Evolutionary conservation across 2,329 filamentous ascomycete genomes (phyloP), one percentile per base, ranked within the genome.

Genomic region (Cordyceps pruinosa): DNA sequence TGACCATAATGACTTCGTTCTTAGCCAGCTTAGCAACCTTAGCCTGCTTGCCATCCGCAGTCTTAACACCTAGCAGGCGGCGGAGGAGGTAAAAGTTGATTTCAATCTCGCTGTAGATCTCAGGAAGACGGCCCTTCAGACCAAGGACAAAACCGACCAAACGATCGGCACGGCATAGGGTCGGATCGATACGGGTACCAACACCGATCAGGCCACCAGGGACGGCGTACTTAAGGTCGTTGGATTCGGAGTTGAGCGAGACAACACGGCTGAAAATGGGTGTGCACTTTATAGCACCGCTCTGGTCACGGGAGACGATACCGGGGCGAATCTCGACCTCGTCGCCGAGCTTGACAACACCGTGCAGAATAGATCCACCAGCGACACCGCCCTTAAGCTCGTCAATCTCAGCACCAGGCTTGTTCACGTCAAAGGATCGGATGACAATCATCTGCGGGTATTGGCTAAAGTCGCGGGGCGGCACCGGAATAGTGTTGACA

Each of bases 1-100:
- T 99, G 64, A 99, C 94, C 94, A 99, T 97, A 75, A 99, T 87
- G 68, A 97, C 91, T 75, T 99, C 94, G 77, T 96, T 97, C 86
- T 97, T 99, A 58, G 91, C 81, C 63, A 99, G 82, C 80, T 99
- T 99, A 67, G 92, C 91, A 64, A 99, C 94, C 87, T 99, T 99
- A 69, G 93, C 93, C 77, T 97, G 94, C 82, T 99, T 99, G 72
- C 94, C 94, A 66, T 99, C 94, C 61, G 93, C 91, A 47, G 94
- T 96, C 78, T 95, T 92, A 68, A 99, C 94, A 85, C 94, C 94
- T 58, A 99, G 84, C 61, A 99, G 82, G 67, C 94, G 85, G 67
- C 93, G 89, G 62, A 99, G 87, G 61, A 99, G 83, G 83, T 97
- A 99, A 82, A 97, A 99, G 84, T 97, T 97, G 75, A 97, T 92